These are phyloP conservation scores for Lathyrus sativus DNA, from an alignment of 306 rosid genomes.

Conservation along the genomic window DNA sequence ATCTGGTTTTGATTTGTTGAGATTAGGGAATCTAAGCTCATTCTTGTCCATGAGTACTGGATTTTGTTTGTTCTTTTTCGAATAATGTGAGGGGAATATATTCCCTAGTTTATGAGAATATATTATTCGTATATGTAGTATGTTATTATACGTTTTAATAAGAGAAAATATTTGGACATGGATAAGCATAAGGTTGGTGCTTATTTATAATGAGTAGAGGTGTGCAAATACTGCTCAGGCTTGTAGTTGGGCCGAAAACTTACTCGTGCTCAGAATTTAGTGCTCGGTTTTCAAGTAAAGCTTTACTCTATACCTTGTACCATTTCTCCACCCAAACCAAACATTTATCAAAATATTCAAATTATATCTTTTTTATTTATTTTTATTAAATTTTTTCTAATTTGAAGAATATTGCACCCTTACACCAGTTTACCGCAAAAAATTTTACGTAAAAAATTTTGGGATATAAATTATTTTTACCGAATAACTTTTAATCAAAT, in stretches of 20 bases:
- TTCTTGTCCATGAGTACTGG: constrained; percentile 13
- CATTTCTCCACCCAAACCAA: no score
- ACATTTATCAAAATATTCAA: no score
- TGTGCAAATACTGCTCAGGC: not conserved
- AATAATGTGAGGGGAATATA: constrained; percentile 37
- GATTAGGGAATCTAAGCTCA: constrained; percentile 30
- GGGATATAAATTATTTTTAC: no score
- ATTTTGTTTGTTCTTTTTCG: constrained; percentile 14
- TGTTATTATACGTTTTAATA: not conserved
- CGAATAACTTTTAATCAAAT: no score
- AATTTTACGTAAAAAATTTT: no score
- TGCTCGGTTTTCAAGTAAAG: no score
- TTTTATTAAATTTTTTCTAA: no score
- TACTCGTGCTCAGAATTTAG: not conserved
- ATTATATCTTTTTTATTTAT: no score
- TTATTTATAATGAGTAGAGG: not conserved
- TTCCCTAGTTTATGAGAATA: constrained; percentile 24
- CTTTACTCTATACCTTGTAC: no score
- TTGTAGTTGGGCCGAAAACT: not conserved
- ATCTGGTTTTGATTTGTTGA: constrained; percentile 28
- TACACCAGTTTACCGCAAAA: no score
- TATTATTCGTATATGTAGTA: constrained; percentile 2
- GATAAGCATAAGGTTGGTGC: not conserved
- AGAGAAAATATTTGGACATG: constrained; percentile 2
- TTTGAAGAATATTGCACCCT: no score